Percentiles rank a stretch among this genome's conserved stretches.
Conservation (phyloP, 768 basidiomycete genomes). For the Termitomyces bulborhizus region DNA sequence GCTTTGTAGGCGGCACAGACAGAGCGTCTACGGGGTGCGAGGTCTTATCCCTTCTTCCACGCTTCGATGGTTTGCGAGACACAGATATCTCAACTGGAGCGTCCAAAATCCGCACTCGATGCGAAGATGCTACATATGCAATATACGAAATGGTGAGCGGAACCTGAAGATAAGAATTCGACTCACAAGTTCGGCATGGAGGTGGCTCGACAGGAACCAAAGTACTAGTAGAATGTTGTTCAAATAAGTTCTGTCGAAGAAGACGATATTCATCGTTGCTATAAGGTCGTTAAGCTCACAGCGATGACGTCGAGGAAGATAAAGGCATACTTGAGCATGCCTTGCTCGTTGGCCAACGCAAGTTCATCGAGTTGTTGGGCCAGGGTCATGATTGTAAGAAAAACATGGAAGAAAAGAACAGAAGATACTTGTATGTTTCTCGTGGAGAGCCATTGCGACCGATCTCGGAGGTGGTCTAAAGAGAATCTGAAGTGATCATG, state of each 20-base stretch:
- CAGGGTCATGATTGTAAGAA: constrained; percentile 32
- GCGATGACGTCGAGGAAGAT: background rate
- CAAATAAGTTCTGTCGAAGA: constrained; percentile 62
- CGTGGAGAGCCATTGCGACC: background rate
- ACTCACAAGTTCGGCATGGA: constrained; percentile 13
- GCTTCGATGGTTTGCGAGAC: constrained; percentile 18
- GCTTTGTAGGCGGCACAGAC: constrained; percentile 14
- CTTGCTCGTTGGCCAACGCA: constrained; percentile 59
- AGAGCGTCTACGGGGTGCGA: background rate
- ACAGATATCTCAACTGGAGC: constrained; percentile 3
- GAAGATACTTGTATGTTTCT: background rate
- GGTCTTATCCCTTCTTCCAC: constrained; percentile 29
- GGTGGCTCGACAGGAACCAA: constrained; percentile 24
- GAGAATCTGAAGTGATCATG: constrained; percentile 2
- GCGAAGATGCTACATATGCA: background rate
- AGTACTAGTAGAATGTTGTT: constrained; percentile 40
- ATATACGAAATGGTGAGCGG: background rate
- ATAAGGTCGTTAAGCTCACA: background rate
- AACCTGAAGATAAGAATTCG: background rate
- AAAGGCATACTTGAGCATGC: constrained; percentile 52
- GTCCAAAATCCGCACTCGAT: constrained; percentile 5
- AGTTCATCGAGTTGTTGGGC: constrained; percentile 64
- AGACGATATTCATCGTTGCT: constrained; percentile 75
- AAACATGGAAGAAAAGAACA: constrained; percentile 11
- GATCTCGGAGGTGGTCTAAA: constrained; percentile 8